Percentiles rank a stretch among this genome's conserved stretches.
phyloP scores from a whole-genome alignment of 2,329 filamentous ascomycete species.

The Boeremia lycopersici region DNA sequence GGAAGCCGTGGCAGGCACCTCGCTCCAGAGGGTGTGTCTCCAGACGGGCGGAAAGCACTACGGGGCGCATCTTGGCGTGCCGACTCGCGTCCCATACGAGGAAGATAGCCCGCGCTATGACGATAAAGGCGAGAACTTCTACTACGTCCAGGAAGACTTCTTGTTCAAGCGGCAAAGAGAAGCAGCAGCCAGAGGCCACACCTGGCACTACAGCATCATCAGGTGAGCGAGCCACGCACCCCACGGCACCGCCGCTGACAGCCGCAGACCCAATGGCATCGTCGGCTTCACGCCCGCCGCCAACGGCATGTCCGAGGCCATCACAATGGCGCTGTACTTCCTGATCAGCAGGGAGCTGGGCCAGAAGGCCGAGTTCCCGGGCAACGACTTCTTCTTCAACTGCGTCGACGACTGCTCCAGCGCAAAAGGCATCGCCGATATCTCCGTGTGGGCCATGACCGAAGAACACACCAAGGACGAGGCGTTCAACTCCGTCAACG shows the following conservation, averaged over 20 bases:
- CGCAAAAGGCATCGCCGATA: not conserved
- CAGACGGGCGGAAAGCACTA: conserved; percentile 5
- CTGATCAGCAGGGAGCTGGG: not conserved
- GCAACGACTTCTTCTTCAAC: conserved; percentile 2
- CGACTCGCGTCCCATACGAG: not conserved
- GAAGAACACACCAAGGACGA: not conserved
- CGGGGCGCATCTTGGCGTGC: not conserved
- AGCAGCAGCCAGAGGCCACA: no score
- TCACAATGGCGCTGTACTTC: conserved; percentile 5
- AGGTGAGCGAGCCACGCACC: no score
- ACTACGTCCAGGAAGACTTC: conserved; percentile 5
- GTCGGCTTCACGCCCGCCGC: not conserved
- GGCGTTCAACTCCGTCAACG: not conserved
- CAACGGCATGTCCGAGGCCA: conserved; percentile 1
- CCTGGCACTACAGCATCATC: no score
- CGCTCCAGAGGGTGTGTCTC: not conserved
- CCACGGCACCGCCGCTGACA: no score
- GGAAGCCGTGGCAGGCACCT: not conserved
- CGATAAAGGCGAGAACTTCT: conserved; percentile 1
- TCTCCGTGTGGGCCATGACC: not conserved
- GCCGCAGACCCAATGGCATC: no score
- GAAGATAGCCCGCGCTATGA: not conserved
- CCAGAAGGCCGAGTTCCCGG: not conserved
- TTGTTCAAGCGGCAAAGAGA: not conserved
- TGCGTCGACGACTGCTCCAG: not conserved